A percentile compares a stretch with the other conserved stretches of the same genome.
phyloP scores from a whole-genome alignment of 495 filamentous ascomycete genomes.

The Xylaria intraflava region DNA sequence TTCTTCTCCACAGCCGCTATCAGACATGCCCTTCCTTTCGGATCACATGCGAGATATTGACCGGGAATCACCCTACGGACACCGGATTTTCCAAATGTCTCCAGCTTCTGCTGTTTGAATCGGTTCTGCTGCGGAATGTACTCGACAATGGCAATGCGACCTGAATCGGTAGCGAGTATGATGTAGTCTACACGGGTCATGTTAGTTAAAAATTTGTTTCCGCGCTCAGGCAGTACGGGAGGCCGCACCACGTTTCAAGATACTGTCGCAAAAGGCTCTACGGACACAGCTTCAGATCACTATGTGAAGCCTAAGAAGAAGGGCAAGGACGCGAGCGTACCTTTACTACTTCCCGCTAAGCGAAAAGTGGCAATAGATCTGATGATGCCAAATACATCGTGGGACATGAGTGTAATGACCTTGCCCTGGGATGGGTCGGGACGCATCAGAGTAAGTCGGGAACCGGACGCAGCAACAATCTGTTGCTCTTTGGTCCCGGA shows the following conservation, averaged over 20 bases:
- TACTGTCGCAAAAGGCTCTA: conserved; percentile 40
- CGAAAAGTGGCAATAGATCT: conserved; percentile 80
- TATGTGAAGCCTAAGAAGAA: conserved; percentile 68
- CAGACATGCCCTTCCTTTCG: conserved; percentile 89
- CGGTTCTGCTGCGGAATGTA: conserved; percentile 81
- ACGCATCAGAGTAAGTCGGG: conserved; percentile 77
- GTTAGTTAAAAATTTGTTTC: conserved; percentile 59
- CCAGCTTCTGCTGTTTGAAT: conserved; percentile 83
- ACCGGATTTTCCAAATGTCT: conserved; percentile 98
- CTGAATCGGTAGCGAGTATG: conserved; percentile 90
- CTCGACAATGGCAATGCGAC: conserved; percentile 88
- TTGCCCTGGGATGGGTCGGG: conserved; percentile 81
- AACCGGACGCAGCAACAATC: conserved; percentile 90
- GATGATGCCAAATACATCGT: conserved; percentile 95
- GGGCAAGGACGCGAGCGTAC: conserved; percentile 52
- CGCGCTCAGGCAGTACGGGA: conserved; percentile 7
- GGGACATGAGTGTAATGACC: conserved; percentile 74
- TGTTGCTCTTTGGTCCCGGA: conserved; percentile 93
- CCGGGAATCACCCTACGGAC: conserved; percentile 89
- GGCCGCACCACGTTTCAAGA: conserved; percentile 24
- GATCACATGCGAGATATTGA: conserved; percentile 89
- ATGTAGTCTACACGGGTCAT: conserved; percentile 71
- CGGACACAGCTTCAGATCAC: conserved; percentile 73
- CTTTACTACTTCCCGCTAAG: conserved; percentile 89
- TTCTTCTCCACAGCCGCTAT: conserved; percentile 97